Evolutionary conservation across 306 rosid genomes (phyloP).

Genomic region (Benincasa hispida): DNA sequence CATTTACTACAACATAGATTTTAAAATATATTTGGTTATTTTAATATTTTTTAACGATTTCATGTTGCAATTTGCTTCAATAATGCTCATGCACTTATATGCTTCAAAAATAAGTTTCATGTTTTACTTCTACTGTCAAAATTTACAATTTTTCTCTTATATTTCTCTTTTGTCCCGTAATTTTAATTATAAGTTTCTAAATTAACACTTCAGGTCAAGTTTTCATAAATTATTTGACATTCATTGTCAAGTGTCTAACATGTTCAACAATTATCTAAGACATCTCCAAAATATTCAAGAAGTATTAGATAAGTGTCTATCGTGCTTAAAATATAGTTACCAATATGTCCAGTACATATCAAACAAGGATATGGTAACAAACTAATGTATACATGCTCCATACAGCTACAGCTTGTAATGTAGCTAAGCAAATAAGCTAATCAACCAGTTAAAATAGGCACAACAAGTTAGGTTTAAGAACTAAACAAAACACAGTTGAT

Average conservation of each 20-base stretch:
- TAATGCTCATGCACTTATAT: not conserved
- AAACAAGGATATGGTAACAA: not conserved
- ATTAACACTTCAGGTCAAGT: not conserved
- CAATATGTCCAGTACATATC: not conserved
- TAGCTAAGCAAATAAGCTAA: not conserved
- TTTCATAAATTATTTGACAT: not conserved
- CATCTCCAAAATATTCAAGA: not conserved
- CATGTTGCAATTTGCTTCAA: not conserved
- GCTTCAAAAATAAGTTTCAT: not conserved
- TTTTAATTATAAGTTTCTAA: not conserved
- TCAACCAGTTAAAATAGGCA: not conserved
- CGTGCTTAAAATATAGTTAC: not conserved
- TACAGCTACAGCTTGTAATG: not conserved
- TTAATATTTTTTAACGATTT: not conserved
- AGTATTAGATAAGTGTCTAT: not conserved
- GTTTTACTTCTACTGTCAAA: not conserved
- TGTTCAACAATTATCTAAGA: not conserved
- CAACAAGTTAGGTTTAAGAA: not conserved
- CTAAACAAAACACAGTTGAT: not conserved
- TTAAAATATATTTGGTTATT: not conserved
- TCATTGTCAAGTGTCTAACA: not conserved
- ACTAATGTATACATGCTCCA: not conserved
- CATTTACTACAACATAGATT: not conserved
- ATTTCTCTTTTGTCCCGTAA: not conserved
- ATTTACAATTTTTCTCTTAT: not conserved